Conservation (phyloP, 2,329 filamentous ascomycete genomes). For the Ascosphaera apis region DNA sequence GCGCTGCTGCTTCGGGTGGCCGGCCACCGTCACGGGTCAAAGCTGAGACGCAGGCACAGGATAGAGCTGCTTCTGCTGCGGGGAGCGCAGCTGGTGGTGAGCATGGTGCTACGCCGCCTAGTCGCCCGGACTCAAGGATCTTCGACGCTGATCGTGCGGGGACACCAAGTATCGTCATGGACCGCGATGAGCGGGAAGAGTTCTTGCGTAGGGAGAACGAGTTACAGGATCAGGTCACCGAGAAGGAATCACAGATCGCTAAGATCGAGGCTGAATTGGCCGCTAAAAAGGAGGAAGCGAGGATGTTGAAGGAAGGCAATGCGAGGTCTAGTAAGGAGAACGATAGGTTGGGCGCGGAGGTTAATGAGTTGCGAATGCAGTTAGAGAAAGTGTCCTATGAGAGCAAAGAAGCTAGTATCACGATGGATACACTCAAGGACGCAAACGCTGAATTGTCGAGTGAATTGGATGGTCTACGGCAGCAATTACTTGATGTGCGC, state of each 20-base stretch:
- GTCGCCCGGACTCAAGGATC: conserved; percentile 38
- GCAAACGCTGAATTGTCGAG: conserved; percentile 79
- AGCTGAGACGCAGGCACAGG: conserved; percentile 37
- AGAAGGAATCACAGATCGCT: conserved; percentile 66
- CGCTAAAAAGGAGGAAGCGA: conserved; percentile 68
- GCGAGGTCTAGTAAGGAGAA: conserved; percentile 70
- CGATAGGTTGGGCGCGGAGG: conserved; percentile 60
- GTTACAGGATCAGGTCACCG: conserved; percentile 83
- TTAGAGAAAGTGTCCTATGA: conserved; percentile 89
- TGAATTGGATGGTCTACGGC: conserved; percentile 87
- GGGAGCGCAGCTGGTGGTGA: no score
- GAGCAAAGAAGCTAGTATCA: conserved; percentile 88
- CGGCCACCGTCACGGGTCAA: conserved; percentile 22
- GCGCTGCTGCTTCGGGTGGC: neutral
- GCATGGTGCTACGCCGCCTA: conserved; percentile 27
- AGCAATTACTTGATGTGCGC: conserved; percentile 83
- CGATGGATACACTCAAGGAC: conserved; percentile 92
- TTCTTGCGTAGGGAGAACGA: conserved; percentile 91
- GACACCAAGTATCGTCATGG: conserved; percentile 68
- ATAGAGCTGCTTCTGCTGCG: conserved; percentile 27
- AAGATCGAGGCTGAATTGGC: conserved; percentile 58
- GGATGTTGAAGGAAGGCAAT: conserved; percentile 66
- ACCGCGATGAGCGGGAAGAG: conserved; percentile 93
- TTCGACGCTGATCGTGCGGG: conserved; percentile 49
- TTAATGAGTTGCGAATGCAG: conserved; percentile 91